These are phyloP conservation scores for Hortaea sp. DNA, from an alignment of 2,329 filamentous ascomycete species.

Conservation along the genomic window DNA sequence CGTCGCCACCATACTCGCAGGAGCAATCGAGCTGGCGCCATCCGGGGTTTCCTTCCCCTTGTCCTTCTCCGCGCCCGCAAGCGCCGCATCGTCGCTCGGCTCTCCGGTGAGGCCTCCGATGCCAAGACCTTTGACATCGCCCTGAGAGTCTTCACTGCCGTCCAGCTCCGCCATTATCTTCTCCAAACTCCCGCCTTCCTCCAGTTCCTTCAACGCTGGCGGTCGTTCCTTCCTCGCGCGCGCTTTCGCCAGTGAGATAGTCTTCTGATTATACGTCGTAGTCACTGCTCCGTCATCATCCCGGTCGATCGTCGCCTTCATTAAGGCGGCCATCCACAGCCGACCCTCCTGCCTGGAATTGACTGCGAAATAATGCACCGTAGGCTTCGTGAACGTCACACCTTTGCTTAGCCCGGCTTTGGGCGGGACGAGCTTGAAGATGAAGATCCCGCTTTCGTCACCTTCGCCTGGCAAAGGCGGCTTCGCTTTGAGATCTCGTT, in stretches of 20 bases:
- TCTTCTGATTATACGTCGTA: conserved; percentile 93
- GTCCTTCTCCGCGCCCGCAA: conserved; percentile 1
- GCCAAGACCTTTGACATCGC: conserved; percentile 1
- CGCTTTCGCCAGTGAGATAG: conserved; percentile 83
- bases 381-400: conserved; percentile 95
- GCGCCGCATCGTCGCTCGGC: not conserved
- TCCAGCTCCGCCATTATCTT: conserved; percentile 17
- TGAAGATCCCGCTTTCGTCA: conserved; percentile 65
- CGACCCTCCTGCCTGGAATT: conserved; percentile 81
- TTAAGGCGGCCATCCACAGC: conserved; percentile 94
- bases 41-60: conserved; percentile 2
- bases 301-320: conserved; percentile 97
- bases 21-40: not conserved
- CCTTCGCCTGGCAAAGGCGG: conserved; percentile 28
- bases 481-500: conserved; percentile 27
- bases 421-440: conserved; percentile 94
- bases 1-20: not conserved
- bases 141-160: not conserved
- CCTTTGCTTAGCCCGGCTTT: conserved; percentile 77
- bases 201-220: conserved; percentile 66
- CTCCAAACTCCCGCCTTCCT: conserved; percentile 7
- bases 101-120: not conserved
- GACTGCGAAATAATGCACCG: conserved; percentile 94
- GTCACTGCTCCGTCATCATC: conserved; percentile 66
- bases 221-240: conserved; percentile 79